phyloP scores from a whole-genome alignment of 2,329 filamentous ascomycete species.

The Byssochlamys sp. region DNA sequence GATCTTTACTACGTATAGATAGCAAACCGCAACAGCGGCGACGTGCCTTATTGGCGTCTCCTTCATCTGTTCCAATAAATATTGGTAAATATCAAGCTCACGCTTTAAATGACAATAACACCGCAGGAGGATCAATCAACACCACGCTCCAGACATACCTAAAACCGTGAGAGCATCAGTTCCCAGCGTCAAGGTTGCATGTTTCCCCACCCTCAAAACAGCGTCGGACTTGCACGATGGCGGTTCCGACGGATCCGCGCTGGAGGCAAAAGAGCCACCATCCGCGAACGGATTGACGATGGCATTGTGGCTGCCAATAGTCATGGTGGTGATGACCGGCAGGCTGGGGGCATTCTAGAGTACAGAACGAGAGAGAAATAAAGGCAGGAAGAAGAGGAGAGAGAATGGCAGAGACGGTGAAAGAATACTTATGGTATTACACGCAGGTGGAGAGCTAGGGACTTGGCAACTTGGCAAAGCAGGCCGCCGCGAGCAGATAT shows the following conservation, averaged over 20 bases:
- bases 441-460: neutral
- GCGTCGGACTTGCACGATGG: slow-evolving; percentile 31
- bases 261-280: slow-evolving; percentile 15
- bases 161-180: slow-evolving; percentile 52
- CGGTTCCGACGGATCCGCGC: slow-evolving; percentile 21
- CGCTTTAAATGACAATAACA: neutral
- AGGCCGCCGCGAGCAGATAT: neutral
- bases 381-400: slow-evolving; percentile 5
- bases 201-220: slow-evolving; percentile 46
- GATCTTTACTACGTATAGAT: slow-evolving; percentile 39
- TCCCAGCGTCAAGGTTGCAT: slow-evolving; percentile 51
- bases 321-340: slow-evolving; percentile 2
- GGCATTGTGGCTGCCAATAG: neutral
- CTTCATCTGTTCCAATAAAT: slow-evolving; percentile 40
- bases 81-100: slow-evolving; percentile 1
- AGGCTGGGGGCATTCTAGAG: slow-evolving; percentile 6
- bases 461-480: slow-evolving; percentile 9
- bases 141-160: slow-evolving; percentile 34
- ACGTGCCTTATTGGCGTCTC: slow-evolving; percentile 39
- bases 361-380: neutral
- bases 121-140: neutral
- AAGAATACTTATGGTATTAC: neutral
- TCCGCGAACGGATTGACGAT: slow-evolving; percentile 14
- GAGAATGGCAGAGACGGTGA: slow-evolving; percentile 4
- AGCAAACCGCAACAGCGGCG: slow-evolving; percentile 48